Base-by-base conservation (phyloP, 2,329 filamentous ascomycete species). In the Trichophyton benhamiae region DNA sequence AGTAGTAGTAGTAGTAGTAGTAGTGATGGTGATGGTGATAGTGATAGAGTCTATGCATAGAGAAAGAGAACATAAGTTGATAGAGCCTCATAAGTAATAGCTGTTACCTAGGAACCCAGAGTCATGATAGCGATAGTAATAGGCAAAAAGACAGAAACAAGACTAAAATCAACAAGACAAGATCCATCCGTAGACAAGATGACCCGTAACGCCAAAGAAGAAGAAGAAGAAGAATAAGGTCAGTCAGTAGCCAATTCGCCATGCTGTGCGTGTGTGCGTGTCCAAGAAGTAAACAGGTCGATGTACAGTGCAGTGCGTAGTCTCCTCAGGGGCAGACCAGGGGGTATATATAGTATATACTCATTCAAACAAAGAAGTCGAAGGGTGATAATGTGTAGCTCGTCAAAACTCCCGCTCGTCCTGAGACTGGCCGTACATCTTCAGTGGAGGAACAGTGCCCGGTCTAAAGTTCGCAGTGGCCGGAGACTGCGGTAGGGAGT, bases 361-460 rank as follows among this genome's bases (percentile, higher is more conserved):
- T 6, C 9, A 20, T n/a, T 6, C 15, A 27, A 22, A 25, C 22
- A 22, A 13, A 30, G n/a, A n/a, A 53, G 48, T 27, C 22, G 48
- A 38, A 13, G 33, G 8, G 2, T 38, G 30, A 33, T 33, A 9
- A 13, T 20, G 41, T 7, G 2, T 17, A 44, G n/a, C 27, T 30
- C 27, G 1, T 49, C 42, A 59, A 42, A 59, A 59, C 27, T 46
- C 41, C 25, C 61, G 60, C 44, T 61, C 60, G 27, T 62, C 60
- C 33, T 38, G 33, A 17, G 57, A 49, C 15, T 44, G 30, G 11
- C 57, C 44, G 27, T 60, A 60, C 33, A 59, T 11, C 48, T 63
- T 63, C 20, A 55, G 48, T 30, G 53, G 41, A 25, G 53, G 58
- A 5, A 58, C 25, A 9, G 48, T 27, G 25, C 27, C 13, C n/a